Conservation (phyloP, 2,329 filamentous ascomycete species). For the Diaporthe eres region DNA sequence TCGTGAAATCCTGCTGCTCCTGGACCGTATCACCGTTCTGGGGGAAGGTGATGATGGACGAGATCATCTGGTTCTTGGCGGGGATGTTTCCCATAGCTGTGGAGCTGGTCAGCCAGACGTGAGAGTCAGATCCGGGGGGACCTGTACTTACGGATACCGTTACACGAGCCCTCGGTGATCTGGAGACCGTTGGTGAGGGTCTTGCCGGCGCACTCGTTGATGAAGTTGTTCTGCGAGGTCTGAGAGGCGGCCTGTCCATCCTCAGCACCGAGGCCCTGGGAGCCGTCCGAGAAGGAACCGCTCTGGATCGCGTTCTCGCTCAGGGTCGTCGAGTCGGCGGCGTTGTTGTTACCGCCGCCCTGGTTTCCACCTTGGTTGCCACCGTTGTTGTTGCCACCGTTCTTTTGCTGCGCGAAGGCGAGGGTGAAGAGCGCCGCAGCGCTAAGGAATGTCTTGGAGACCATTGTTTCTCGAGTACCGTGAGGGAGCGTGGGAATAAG, state of each 20-base stretch:
- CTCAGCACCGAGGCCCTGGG: constrained; percentile 47
- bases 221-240: constrained; percentile 66
- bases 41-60: constrained; percentile 67
- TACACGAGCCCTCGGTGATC: constrained; percentile 72
- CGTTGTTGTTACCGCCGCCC: constrained; percentile 37
- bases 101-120: constrained; percentile 40
- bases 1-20: constrained; percentile 64
- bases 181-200: constrained; percentile 74
- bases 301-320: constrained; percentile 50
- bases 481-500: constrained; percentile 8
- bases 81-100: constrained; percentile 74
- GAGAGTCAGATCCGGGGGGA: too few species aligned
- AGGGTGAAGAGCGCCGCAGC: constrained; percentile 47
- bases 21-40: constrained; percentile 64
- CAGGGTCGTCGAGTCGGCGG: constrained; percentile 46
- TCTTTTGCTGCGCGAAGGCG: constrained; percentile 46
- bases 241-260: constrained; percentile 34
- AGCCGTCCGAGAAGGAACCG: constrained; percentile 53
- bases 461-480: constrained; percentile 46
- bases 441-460: constrained; percentile 47
- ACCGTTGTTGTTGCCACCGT: neutral
- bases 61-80: constrained; percentile 67
- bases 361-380: constrained; percentile 10
- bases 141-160: constrained; percentile 68
- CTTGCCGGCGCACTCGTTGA: constrained; percentile 72